Evolutionary conservation across 2,329 filamentous ascomycete genomes (phyloP), one percentile per base, ranked within the genome.

Genomic region (Alternaria gaisen): DNA sequence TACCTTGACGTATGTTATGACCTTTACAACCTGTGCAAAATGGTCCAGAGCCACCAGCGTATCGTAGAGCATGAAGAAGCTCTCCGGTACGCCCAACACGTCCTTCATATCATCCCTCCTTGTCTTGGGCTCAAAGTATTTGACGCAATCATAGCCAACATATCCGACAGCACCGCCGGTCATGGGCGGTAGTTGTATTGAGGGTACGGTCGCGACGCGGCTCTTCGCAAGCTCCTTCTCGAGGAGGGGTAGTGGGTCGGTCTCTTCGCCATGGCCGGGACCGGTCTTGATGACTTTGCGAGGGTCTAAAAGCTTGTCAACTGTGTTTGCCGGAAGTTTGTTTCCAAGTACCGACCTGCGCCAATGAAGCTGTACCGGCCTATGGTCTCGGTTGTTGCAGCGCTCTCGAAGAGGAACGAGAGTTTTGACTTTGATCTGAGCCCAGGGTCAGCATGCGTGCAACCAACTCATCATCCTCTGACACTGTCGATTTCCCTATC

Each of bases 91-190:
- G 61, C 90, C 83, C 22, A 98, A 85, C 30, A 96, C 86, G 80
- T 99, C 95, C 80, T 95, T 90, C 84, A 97, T 88, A 43, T 92
- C 88, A 44, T 92, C 88, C 51, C 93, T 87, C 26, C 89, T 90
- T n/a, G 95, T 98, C 85, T 94, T 96, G 63, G 95, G 95, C 84
- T 99, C 95, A 71, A 99, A 99, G 81, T 98, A 98, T 75, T 90
- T 90, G 72, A 99, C 92, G 79, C 95, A 99, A 78, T 99, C 95
- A 76, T 99, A 99, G 54, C 94, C 94, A 6, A 98, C 93, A 78
- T 98, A 99, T 61, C 95, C 95, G 72, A 99, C 93, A 12, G 94
- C 95, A 51, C 95, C 95, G 41, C 94, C 95, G 0, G 92, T 92
- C 81, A 99, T 83, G 26, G 92, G 91, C 53, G 95, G 95, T 38